phyloP scores from a whole-genome alignment of 768 basidiomycete genomes.

The Boletus subcaerulescens region DNA sequence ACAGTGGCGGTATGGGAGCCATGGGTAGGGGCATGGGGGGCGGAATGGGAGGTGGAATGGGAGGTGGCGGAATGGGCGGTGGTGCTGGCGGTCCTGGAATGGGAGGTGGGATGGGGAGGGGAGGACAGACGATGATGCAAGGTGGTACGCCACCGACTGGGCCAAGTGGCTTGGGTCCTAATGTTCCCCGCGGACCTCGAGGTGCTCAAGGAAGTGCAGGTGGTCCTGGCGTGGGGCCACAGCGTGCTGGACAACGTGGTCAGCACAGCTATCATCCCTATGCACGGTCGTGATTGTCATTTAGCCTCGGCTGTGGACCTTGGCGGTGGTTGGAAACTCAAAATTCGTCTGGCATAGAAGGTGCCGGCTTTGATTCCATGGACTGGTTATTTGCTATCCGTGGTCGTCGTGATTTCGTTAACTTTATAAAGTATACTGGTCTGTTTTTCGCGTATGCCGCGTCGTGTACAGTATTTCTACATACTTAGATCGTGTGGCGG shows the following conservation, averaged over 20 bases:
- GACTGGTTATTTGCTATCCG: not conserved
- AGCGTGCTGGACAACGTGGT: constrained; percentile 66
- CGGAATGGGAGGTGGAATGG: constrained; percentile 41
- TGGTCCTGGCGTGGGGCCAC: constrained; percentile 63
- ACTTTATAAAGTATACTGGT: constrained; percentile 14
- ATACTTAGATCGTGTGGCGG: too few relatives aligned
- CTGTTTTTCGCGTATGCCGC: not conserved
- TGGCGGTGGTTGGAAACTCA: constrained; percentile 2
- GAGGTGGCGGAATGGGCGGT: constrained; percentile 32
- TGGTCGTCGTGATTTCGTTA: constrained; percentile 10
- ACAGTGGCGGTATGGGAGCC: constrained; percentile 36
- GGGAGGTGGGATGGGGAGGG: constrained; percentile 42
- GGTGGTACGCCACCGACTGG: constrained; percentile 33
- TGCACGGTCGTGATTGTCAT: constrained; percentile 48
- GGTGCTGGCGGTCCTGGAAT: constrained; percentile 39
- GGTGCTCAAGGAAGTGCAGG: constrained; percentile 57
- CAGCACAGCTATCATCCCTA: constrained; percentile 86
- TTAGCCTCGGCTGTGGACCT: not conserved
- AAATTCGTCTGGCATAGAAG: constrained; percentile 9
- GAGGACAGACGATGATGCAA: constrained; percentile 38
- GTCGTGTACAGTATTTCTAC: constrained; percentile 4
- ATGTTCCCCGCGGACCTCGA: constrained; percentile 65
- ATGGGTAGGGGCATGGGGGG: constrained; percentile 38
- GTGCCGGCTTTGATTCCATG: constrained; percentile 6
- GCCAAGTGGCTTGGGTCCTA: constrained; percentile 47